phyloP scores from a whole-genome alignment of 1,284 basidiomycete genomes.

The Cryptococcus sp. region DNA sequence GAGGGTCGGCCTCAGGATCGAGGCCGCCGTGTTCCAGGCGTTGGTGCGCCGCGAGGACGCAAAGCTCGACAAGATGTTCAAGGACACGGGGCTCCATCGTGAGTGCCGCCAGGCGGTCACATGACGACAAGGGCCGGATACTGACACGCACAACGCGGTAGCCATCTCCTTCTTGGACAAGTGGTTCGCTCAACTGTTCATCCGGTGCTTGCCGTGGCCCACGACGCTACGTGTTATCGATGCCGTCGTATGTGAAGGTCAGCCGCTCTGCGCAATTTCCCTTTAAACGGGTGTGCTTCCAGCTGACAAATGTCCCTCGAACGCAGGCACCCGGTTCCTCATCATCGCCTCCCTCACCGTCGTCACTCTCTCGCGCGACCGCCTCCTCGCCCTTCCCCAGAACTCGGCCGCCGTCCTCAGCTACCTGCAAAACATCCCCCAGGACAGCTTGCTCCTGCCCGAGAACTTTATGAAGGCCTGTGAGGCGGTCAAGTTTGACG shows the following conservation, averaged over 20 bases:
- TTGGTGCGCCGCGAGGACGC: conserved; percentile 68
- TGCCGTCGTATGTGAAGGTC: conserved; percentile 80
- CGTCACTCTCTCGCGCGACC: conserved; percentile 49
- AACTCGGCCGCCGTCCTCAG: conserved; percentile 26
- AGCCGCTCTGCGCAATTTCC: conserved; percentile 3
- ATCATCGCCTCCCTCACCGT: conserved; percentile 75
- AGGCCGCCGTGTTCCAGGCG: conserved; percentile 70
- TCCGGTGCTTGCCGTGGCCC: conserved; percentile 69
- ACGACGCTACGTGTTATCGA: conserved; percentile 81
- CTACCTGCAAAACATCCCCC: conserved; percentile 41
- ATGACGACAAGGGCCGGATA: not conserved
- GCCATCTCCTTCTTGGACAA: conserved; percentile 38
- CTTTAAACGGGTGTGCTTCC: not conserved
- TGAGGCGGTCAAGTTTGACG: conserved; percentile 40
- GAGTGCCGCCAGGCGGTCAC: no score
- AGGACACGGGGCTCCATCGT: conserved; percentile 52
- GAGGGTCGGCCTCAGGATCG: conserved; percentile 72
- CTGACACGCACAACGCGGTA: conserved; percentile 13
- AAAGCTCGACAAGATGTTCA: conserved; percentile 61
- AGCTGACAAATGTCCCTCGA: not conserved
- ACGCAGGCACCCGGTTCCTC: conserved; percentile 71
- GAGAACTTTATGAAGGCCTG: conserved; percentile 45
- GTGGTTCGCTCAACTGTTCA: conserved; percentile 59
- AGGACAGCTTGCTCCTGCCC: conserved; percentile 44
- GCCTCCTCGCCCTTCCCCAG: conserved; percentile 33